Conservation (phyloP, 768 basidiomycete species). For the Rubroboletus pulcherrimus region DNA sequence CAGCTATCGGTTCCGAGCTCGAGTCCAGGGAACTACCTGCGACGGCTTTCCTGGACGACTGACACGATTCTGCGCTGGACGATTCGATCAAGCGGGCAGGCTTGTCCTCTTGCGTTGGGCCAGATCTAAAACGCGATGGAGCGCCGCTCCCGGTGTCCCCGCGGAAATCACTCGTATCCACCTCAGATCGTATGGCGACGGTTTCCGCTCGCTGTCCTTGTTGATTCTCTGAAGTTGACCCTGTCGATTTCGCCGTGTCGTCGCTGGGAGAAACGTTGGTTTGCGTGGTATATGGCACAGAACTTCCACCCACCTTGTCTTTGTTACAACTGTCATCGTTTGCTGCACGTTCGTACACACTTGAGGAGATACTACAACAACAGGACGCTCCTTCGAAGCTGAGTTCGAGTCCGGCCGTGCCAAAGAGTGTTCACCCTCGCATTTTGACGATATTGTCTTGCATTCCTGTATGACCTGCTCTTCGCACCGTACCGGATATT, state of each 20-base stretch:
- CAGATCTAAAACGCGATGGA: background rate
- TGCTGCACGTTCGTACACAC: background rate
- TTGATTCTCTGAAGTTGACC: background rate
- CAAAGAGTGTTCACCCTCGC: background rate
- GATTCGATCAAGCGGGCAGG: background rate
- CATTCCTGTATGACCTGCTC: background rate
- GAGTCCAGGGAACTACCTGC: background rate
- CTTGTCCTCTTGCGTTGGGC: background rate
- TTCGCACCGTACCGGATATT: background rate
- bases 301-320: background rate
- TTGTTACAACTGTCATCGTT: background rate
- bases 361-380: background rate
- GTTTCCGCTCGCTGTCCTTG: background rate
- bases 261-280: background rate
- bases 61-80: background rate
- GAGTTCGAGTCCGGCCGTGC: background rate
- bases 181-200: background rate
- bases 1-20: no score
- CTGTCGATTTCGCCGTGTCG: background rate
- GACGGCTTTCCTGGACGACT: background rate
- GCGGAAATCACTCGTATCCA: background rate
- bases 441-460: background rate
- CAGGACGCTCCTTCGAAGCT: background rate
- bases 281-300: background rate
- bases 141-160: background rate